Percentiles rank a stretch among this genome's conserved stretches.
Evolutionary conservation across 73 alveolate genomes (phyloP).

Genomic region (Blepharisma japonicum): DNA sequence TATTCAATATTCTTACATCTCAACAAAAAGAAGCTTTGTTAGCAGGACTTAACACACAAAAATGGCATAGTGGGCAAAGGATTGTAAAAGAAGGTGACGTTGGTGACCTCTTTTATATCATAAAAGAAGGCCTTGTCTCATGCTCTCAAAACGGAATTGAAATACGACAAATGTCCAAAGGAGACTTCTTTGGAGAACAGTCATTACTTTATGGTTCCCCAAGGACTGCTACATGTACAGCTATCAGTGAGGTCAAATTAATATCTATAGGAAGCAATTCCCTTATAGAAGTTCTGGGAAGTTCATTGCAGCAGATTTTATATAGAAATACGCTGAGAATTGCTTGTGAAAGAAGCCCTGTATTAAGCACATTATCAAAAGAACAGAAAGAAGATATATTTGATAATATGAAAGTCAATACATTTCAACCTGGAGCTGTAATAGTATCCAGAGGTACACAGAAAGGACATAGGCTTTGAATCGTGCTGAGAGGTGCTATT

Average conservation of each 20-base stretch:
- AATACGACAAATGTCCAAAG: conserved; percentile 50
- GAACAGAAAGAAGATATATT: background rate
- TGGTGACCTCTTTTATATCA: conserved; percentile 71
- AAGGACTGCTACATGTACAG: conserved; percentile 47
- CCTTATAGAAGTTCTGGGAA: conserved; percentile 3
- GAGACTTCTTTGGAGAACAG: conserved; percentile 54
- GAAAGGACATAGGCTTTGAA: background rate
- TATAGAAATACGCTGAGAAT: background rate
- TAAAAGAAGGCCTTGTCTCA: conserved; percentile 67
- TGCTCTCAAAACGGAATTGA: conserved; percentile 44
- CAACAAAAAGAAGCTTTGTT: conserved; percentile 21
- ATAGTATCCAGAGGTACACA: background rate
- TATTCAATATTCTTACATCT: conserved; percentile 7
- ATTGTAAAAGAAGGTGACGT: conserved; percentile 77
- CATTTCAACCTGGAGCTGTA: background rate
- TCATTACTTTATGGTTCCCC: conserved; percentile 46
- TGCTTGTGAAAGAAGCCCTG: background rate
- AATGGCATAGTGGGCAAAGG: conserved; percentile 45
- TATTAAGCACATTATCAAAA: background rate
- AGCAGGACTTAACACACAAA: conserved; percentile 8
- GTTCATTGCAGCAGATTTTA: background rate
- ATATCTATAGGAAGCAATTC: background rate
- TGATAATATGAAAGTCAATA: background rate
- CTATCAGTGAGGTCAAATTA: conserved; percentile 14
- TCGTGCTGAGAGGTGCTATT: background rate